phyloP scores from a whole-genome alignment of 192 early-diverging fungal species.

The Rhizophlyctis rosea region DNA sequence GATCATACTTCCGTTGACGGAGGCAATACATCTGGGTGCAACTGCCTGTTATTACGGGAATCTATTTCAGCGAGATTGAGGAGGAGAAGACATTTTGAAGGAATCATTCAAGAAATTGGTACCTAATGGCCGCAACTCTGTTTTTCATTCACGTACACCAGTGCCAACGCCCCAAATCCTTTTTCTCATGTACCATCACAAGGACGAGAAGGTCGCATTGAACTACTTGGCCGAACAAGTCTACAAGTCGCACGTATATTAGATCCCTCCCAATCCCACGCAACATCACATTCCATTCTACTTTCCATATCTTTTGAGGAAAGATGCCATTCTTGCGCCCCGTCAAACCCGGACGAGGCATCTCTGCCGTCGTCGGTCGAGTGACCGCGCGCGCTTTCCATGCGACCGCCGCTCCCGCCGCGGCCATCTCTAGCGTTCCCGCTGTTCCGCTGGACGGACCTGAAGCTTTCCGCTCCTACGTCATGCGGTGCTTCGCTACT shows the following conservation, averaged over 20 bases:
- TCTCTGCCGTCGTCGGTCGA: neutral
- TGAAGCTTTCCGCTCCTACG: slow-evolving; percentile 16
- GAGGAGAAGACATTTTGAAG: too few species aligned
- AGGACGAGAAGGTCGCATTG: slow-evolving; percentile 15
- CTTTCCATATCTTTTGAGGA: neutral
- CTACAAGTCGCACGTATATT: slow-evolving; percentile 10
- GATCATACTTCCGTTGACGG: too few species aligned
- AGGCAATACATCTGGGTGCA: too few species aligned
- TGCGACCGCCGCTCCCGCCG: neutral
- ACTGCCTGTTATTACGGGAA: too few species aligned
- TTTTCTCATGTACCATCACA: slow-evolving; percentile 5
- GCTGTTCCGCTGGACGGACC: slow-evolving; percentile 14
- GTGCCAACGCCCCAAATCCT: neutral
- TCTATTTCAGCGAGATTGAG: too few species aligned
- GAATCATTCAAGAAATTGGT: too few species aligned
- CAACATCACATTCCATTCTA: neutral
- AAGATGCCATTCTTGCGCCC: neutral
- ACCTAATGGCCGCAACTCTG: too few species aligned
- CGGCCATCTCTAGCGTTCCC: slow-evolving; percentile 5
- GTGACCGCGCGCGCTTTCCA: neutral
- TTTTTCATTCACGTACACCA: neutral
- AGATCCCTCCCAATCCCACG: neutral
- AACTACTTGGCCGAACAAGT: slow-evolving; percentile 17
- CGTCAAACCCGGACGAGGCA: neutral
- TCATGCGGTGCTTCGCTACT: slow-evolving; percentile 4